Evolutionary conservation across 1,139 yeast genomes (phyloP).

Genomic region (Kodamaea sp.): DNA sequence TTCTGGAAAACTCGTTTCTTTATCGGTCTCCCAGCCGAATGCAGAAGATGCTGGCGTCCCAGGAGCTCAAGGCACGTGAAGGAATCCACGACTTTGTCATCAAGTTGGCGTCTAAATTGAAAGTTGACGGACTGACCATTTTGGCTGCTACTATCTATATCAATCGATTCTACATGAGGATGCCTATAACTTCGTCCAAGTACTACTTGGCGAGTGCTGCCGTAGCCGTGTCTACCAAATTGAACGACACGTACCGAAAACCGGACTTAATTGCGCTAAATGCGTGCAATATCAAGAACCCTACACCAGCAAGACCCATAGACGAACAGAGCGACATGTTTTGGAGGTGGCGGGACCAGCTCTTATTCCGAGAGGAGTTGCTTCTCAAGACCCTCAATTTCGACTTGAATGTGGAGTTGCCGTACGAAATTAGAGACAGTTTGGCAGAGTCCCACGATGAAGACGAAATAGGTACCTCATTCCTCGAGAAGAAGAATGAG

Average conservation of each 20-base stretch:
- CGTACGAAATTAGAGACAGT: conserved; percentile 36
- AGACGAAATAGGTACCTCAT: conserved; percentile 11
- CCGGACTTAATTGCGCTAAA: conserved; percentile 47
- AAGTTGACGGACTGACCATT: conserved; percentile 46
- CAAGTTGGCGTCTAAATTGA: conserved; percentile 37
- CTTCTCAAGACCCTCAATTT: conserved; percentile 42
- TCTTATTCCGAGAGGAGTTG: conserved; percentile 46
- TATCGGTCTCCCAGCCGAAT: conserved; percentile 33
- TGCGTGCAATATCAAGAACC: conserved; percentile 37
- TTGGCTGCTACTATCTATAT: conserved; percentile 45
- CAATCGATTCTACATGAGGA: conserved; percentile 44
- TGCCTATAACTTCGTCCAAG: conserved; percentile 47
- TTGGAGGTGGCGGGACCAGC: conserved; percentile 52
- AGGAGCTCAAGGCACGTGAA: conserved; percentile 42
- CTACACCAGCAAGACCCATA: conserved; percentile 27
- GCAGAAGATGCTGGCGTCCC: conserved; percentile 23
- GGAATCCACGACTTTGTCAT: conserved; percentile 44
- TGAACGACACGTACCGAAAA: conserved; percentile 44
- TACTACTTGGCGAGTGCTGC: conserved; percentile 51
- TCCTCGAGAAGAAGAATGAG: conserved; percentile 29
- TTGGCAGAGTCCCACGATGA: conserved; percentile 14
- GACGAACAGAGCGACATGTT: conserved; percentile 45
- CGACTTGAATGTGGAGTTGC: conserved; percentile 41
- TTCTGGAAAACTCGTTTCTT: conserved; percentile 34
- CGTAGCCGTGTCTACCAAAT: conserved; percentile 43